phyloP scores from a whole-genome alignment of 441 rosid species.

The Erodium trifolium region DNA sequence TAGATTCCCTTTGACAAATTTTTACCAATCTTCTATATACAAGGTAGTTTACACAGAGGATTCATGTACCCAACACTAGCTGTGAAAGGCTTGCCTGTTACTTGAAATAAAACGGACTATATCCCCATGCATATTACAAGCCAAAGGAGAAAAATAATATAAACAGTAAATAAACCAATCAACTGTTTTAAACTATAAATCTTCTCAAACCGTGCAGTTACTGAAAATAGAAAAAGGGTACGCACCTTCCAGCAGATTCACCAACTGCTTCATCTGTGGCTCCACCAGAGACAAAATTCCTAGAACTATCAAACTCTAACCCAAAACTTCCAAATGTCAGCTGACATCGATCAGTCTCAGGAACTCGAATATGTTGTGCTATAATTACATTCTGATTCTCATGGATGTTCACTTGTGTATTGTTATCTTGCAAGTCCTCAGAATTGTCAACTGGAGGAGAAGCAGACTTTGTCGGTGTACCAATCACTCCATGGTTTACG shows the following conservation, averaged over 20 bases:
- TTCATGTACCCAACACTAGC: not conserved
- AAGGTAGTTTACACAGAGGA: not conserved
- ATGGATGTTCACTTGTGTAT: constrained; percentile 33
- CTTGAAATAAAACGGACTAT: not conserved
- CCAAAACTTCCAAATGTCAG: constrained; percentile 88
- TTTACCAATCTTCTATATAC: not conserved
- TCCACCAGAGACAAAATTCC: constrained; percentile 27
- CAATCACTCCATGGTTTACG: constrained; percentile 43
- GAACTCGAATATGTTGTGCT: constrained; percentile 73
- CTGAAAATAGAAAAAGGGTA: constrained; percentile 6
- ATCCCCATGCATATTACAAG: not conserved
- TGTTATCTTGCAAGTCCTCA: constrained; percentile 43
- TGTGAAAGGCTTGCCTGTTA: not conserved
- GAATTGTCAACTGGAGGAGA: constrained; percentile 38
- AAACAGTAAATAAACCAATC: not conserved
- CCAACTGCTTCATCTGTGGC: constrained; percentile 25
- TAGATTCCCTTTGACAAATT: not conserved
- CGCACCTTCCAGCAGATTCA: constrained; percentile 53
- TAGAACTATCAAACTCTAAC: constrained; percentile 44
- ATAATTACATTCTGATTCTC: constrained; percentile 74
- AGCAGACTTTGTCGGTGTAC: constrained; percentile 49
- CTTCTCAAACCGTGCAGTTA: constrained; percentile 5
- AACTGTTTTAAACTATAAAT: not conserved
- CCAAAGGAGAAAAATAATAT: not conserved
- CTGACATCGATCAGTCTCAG: constrained; percentile 61